phyloP scores from a whole-genome alignment of 129 eudicot species.

The Flaveria trinervia region DNA sequence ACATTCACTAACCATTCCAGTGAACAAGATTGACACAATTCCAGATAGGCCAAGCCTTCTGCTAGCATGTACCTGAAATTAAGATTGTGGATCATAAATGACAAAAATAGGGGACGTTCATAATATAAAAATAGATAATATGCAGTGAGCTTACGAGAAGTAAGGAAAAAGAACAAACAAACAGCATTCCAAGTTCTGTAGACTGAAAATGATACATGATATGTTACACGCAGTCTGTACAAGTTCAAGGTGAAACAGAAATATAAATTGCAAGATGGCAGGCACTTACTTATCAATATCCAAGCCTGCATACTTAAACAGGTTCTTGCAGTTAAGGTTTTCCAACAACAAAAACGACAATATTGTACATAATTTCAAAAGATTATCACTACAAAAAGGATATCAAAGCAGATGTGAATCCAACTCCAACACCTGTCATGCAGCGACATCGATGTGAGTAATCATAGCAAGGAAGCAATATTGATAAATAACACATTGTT shows the following conservation, averaged over 20 bases:
- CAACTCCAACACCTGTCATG: slow-evolving; percentile 95
- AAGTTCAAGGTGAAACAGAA: slow-evolving; percentile 6
- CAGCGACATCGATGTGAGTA: slow-evolving; percentile 26
- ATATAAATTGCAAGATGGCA: slow-evolving; percentile 1
- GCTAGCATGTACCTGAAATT: slow-evolving; percentile 89
- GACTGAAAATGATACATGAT: slow-evolving; percentile 52
- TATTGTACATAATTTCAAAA: slow-evolving; percentile 9
- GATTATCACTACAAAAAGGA: slow-evolving; percentile 54
- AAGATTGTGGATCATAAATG: slow-evolving; percentile 18
- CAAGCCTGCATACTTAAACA: slow-evolving; percentile 97
- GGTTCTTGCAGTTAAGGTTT: slow-evolving; percentile 83
- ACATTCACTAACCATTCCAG: slow-evolving; percentile 87
- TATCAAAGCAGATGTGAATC: slow-evolving; percentile 95
- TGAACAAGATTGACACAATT: slow-evolving; percentile 94
- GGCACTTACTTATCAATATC: slow-evolving; percentile 92
- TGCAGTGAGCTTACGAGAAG: slow-evolving; percentile 78
- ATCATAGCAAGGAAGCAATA: slow-evolving; percentile 5
- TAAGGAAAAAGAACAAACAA: slow-evolving; percentile 98
- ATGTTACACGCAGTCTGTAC: slow-evolving; percentile 25
- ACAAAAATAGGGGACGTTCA: slow-evolving; percentile 18
- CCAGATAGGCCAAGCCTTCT: slow-evolving; percentile 99
- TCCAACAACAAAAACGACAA: slow-evolving; percentile 30
- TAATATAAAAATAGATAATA: slow-evolving; percentile 18
- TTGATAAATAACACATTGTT: slow-evolving; percentile 3
- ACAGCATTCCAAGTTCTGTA: slow-evolving; percentile 98